Evolutionary conservation across 768 basidiomycete genomes (phyloP).

Genomic region (Boletellus ananas): DNA sequence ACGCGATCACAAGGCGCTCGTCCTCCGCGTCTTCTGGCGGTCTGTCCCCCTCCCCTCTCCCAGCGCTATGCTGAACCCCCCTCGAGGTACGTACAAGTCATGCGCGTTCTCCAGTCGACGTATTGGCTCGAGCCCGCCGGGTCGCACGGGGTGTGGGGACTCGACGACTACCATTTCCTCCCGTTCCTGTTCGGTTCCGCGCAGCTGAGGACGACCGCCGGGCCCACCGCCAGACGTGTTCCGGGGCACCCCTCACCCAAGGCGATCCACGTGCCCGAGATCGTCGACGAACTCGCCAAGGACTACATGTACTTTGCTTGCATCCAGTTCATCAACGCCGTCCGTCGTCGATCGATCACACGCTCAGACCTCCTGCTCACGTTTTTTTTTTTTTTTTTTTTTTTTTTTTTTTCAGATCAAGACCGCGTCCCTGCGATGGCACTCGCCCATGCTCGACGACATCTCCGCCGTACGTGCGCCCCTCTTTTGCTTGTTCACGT

Average conservation of each 20-base stretch:
- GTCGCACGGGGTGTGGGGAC: constrained; percentile 98
- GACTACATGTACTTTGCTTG: constrained; percentile 98
- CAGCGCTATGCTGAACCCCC: background rate
- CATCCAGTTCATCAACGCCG: constrained; percentile 93
- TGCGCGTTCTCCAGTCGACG: constrained; percentile 84
- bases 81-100: constrained; percentile 64
- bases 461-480: constrained; percentile 67
- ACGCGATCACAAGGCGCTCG: constrained; percentile 70
- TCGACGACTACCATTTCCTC: constrained; percentile 96
- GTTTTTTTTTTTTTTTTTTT: no score
- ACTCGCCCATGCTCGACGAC: constrained; percentile 98
- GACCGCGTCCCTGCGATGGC: constrained; percentile 93
- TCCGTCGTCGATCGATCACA: constrained; percentile 32
- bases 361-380: background rate
- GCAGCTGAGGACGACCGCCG: constrained; percentile 44
- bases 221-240: constrained; percentile 8
- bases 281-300: constrained; percentile 87
- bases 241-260: constrained; percentile 82
- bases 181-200: constrained; percentile 87
- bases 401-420: constrained; percentile 76
- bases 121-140: constrained; percentile 99
- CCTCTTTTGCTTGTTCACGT: background rate
- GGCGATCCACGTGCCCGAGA: constrained; percentile 86
- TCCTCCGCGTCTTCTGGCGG: constrained; percentile 89
- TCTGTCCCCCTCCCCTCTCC: constrained; percentile 25